A percentile compares a stretch with the other conserved stretches of the same genome.
Conservation (phyloP, 2,329 filamentous ascomycete species). For the Cytospora leucostoma region DNA sequence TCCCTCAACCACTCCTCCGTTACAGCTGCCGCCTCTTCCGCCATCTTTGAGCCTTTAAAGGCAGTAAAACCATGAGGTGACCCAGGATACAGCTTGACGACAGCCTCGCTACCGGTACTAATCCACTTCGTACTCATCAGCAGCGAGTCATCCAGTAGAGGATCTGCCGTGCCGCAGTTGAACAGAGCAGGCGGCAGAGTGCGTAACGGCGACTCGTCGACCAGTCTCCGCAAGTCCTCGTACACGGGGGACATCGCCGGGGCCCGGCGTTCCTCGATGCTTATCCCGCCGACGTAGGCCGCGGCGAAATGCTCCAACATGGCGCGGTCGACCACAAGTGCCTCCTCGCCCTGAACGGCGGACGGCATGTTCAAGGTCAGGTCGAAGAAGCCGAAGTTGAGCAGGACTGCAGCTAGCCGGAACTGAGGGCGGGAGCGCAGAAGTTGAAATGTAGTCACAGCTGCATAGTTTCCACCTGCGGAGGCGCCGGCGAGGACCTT, state of each 20-base stretch:
- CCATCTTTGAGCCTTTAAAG: slow-evolving; percentile 18
- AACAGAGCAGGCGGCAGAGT: slow-evolving; percentile 55
- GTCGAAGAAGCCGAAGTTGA: slow-evolving; percentile 56
- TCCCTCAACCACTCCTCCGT: slow-evolving; percentile 27
- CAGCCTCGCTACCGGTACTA: slow-evolving; percentile 31
- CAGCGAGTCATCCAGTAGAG: slow-evolving; percentile 39
- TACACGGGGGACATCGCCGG: slow-evolving; percentile 53
- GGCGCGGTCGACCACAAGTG: slow-evolving; percentile 46
- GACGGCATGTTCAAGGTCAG: slow-evolving; percentile 45
- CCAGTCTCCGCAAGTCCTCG: slow-evolving; percentile 43
- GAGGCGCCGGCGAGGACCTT: slow-evolving; percentile 2
- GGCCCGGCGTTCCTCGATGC: slow-evolving; percentile 42
- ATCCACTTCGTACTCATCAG: slow-evolving; percentile 56
- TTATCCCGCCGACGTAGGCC: slow-evolving; percentile 39
- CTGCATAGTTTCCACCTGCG: neutral
- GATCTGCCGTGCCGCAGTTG: slow-evolving; percentile 55
- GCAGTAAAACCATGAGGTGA: slow-evolving; percentile 53
- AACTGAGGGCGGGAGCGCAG: slow-evolving; percentile 42
- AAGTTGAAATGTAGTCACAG: slow-evolving; percentile 44
- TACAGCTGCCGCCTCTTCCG: slow-evolving; percentile 24
- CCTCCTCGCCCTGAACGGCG: slow-evolving; percentile 10
- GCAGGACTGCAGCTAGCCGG: slow-evolving; percentile 49
- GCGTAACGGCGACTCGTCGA: slow-evolving; percentile 27
- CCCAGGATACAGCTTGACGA: slow-evolving; percentile 56
- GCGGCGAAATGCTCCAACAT: slow-evolving; percentile 49